Base-by-base conservation (phyloP, 768 basidiomycete species). In the Agrocybe chaxingu region DNA sequence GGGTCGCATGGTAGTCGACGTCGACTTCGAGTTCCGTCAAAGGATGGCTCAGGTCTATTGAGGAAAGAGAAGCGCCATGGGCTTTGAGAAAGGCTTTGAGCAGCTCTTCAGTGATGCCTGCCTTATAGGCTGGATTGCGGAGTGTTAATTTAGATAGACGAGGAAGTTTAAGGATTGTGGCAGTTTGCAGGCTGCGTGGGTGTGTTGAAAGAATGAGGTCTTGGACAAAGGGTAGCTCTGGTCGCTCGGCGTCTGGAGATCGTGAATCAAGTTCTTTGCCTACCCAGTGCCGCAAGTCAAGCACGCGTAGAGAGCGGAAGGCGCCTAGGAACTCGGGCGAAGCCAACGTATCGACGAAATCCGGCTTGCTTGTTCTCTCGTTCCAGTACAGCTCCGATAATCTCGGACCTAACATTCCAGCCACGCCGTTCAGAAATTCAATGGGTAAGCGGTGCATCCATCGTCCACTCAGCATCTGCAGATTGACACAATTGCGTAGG, bases 301-400 rank as follows among this genome's bases (percentile, higher is more conserved):
- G 65, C 39, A 74, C 65, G 32, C 72, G 70, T 48, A 81, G 59
- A 4, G 68, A 56, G 42, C 57, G 58, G 53, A 79, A 82, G 8
- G 74, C 64, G 8, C 62, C 64, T 8, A 79, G 53, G 45, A 76
- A 75, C 29, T 63, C 57, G 32, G 69, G 65, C n/a, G 66, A 63
- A 11, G 70, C 57, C 39, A 65, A 52, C 33, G 62, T 60, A 36
- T 19, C 16, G 40, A 52, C 47, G 49, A 42, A 18, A 35, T 43
- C 45, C 51, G 13, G 48, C 47, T 31, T 53, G 18, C 6, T 54
- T 47, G 45, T 39, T 47, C 61, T 55, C 51, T 72, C 74, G 55
- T 70, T 68, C 79, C 80, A 81, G 49, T 65, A 71, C 8, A 82
- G 53, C 32, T 70, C 71, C 50, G 71, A 66, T 44, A 82, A 63